Percentiles rank a stretch among this genome's conserved stretches.
These are phyloP conservation scores for Camelina neglecta DNA, from an alignment of 345 rosid genomes.

Conservation along the genomic window DNA sequence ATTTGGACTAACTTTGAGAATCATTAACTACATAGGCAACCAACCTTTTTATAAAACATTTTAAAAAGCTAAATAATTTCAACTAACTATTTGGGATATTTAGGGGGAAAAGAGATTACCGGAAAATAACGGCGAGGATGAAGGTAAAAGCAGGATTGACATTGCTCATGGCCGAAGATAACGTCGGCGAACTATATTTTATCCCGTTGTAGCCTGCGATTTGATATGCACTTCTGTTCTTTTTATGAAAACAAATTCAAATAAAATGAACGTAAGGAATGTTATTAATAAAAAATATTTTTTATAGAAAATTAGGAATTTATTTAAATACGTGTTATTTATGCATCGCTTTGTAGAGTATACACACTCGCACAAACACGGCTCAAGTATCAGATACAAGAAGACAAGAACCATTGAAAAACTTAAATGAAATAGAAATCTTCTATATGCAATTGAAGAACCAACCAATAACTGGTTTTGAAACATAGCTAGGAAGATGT, in stretches of 20 bases:
- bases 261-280: not conserved
- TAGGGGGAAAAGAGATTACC: conserved; percentile 6
- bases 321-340: too few relatives aligned
- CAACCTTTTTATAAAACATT: not conserved
- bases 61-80: conserved; percentile 6
- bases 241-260: not conserved
- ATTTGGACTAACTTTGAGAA: not conserved
- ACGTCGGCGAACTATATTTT: conserved; percentile 45
- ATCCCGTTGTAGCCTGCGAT: conserved; percentile 39
- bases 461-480: not conserved
- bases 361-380: not conserved
- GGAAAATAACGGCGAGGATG: conserved; percentile 44
- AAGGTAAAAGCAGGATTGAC: conserved; percentile 47
- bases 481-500: not conserved
- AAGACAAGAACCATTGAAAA: not conserved
- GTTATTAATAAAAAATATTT: not conserved
- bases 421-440: not conserved
- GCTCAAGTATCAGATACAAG: not conserved
- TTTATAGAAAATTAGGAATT: too few relatives aligned
- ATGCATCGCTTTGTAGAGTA: too few relatives aligned
- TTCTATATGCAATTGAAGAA: not conserved
- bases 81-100: not conserved
- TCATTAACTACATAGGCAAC: not conserved
- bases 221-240: conserved; percentile 28
- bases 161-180: conserved; percentile 46